phyloP scores from a whole-genome alignment of 1,284 basidiomycete species.

The Boletellus deceptivus region DNA sequence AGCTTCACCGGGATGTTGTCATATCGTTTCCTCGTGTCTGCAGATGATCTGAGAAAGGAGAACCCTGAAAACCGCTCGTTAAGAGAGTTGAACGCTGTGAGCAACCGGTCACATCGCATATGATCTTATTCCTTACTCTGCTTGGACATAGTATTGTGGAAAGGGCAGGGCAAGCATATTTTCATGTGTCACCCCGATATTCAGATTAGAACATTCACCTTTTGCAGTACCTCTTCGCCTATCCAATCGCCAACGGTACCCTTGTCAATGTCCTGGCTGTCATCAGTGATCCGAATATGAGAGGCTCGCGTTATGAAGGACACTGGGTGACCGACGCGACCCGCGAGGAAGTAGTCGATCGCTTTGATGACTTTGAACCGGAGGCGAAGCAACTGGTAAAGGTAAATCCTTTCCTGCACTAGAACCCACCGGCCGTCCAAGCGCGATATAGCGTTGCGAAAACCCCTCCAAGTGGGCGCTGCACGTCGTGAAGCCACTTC shows the following conservation, averaged over 20 bases:
- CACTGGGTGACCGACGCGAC: conserved; percentile 35
- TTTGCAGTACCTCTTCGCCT: conserved; percentile 40
- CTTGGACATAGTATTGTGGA: conserved; percentile 9
- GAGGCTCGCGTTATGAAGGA: conserved; percentile 35
- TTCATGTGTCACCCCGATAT: not conserved
- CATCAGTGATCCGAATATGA: conserved; percentile 33
- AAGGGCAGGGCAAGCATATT: conserved; percentile 11
- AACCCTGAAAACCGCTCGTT: conserved; percentile 8
- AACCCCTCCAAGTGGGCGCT: conserved; percentile 31
- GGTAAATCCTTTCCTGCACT: conserved; percentile 24
- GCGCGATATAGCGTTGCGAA: conserved; percentile 16
- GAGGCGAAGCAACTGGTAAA: conserved; percentile 41
- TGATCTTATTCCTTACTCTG: not conserved
- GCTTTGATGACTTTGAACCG: conserved; percentile 42
- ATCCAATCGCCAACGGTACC: conserved; percentile 42
- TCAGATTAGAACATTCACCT: not conserved
- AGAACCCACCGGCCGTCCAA: not conserved
- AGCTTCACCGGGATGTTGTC: conserved; percentile 18
- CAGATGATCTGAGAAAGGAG: conserved; percentile 10
- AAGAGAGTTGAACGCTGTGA: conserved; percentile 7
- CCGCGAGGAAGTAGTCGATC: conserved; percentile 28
- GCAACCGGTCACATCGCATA: not conserved
- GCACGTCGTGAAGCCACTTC: conserved; percentile 32
- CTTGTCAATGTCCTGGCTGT: conserved; percentile 45
- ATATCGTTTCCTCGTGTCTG: conserved; percentile 21